A percentile compares a stretch with the other conserved stretches of the same genome.
Conservation (phyloP, 2,329 filamentous ascomycete species). For the Leptographium galeiforme region DNA sequence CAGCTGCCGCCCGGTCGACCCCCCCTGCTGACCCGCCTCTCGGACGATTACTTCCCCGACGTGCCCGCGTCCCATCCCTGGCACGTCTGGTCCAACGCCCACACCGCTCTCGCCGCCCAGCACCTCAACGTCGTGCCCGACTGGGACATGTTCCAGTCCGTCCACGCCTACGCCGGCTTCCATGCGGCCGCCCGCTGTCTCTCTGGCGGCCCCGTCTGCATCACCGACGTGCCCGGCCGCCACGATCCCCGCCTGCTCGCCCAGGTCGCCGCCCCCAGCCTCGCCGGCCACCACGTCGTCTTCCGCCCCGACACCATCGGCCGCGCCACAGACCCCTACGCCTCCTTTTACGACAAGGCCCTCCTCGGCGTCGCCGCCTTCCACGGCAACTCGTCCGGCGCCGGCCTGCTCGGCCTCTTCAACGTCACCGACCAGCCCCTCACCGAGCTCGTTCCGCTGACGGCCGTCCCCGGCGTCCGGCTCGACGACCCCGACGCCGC, state of each 20-base stretch:
- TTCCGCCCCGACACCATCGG: conserved; percentile 66
- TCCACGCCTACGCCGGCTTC: conserved; percentile 58
- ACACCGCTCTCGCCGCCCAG: conserved; percentile 71
- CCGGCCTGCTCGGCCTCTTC: conserved; percentile 70
- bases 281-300: conserved; percentile 61
- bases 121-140: conserved; percentile 81
- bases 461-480: conserved; percentile 59
- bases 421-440: conserved; percentile 55
- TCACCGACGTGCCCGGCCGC: conserved; percentile 77
- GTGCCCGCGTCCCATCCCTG: conserved; percentile 72
- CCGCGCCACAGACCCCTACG: conserved; percentile 60
- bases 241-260: conserved; percentile 64
- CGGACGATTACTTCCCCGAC: conserved; percentile 83
- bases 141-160: conserved; percentile 59
- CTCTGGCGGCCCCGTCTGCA: conserved; percentile 84
- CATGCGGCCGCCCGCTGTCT: conserved; percentile 85
- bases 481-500: conserved; percentile 13
- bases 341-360: conserved; percentile 56
- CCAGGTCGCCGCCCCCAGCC: conserved; percentile 68
- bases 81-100: conserved; percentile 91
- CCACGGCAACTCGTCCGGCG: conserved; percentile 51
- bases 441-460: conserved; percentile 56
- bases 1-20: conserved; percentile 68
- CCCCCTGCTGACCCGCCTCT: conserved; percentile 66
- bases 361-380: conserved; percentile 71